Base-by-base conservation (phyloP, 176 grass and related monocot species). In the Dendrocalamus sinicus region DNA sequence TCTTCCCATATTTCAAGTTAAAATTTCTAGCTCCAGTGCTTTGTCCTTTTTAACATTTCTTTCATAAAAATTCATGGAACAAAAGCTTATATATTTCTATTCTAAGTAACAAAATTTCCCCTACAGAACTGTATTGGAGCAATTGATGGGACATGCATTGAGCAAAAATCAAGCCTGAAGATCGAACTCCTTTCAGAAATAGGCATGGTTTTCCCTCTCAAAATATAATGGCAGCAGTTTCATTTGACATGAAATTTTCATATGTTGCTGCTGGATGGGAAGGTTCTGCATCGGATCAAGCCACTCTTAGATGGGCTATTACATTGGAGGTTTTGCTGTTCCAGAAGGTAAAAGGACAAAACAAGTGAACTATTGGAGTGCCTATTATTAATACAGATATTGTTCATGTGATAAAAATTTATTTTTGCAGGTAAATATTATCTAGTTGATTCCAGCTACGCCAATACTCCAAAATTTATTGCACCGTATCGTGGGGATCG, bases 211-310 rank as follows among this genome's bases (percentile, higher is more conserved):
- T 47, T 48, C 2, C 22, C 10, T 72, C 70, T 48, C 70, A 15
- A 45, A 47, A 72, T 48, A 22, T 48, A 48, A 72, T 28, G 70
- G 44, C 70, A 28, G n/a, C 9, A 26, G n/a, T 72, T n/a, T 50
- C 45, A 26, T 72, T 72, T 72, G 70, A 72, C 44, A 72, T 72
- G 70, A 48, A 12, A 28, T 72, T 72, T 26, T 16, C 15, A 28
- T 72, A 72, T 15, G 70, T 72, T 6, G 43, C 23, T 50, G 44
- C 19, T 30, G 70, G 70, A 73, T 73, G 70, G 45, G 45, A 73
- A 73, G 45, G 12, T 73, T 73, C 23, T 16, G 3, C 23, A 30
- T 73, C 46, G 23, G 23, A 73, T 30, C 46, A 51, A 46, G 46
- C 8, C 2, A 13, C 30, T 17, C 23, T 73, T 28, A 1, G 23